Percentiles rank a stretch among this genome's conserved stretches.
Conservation (phyloP, 495 filamentous ascomycete species). For the Lophiotrema nucula region DNA sequence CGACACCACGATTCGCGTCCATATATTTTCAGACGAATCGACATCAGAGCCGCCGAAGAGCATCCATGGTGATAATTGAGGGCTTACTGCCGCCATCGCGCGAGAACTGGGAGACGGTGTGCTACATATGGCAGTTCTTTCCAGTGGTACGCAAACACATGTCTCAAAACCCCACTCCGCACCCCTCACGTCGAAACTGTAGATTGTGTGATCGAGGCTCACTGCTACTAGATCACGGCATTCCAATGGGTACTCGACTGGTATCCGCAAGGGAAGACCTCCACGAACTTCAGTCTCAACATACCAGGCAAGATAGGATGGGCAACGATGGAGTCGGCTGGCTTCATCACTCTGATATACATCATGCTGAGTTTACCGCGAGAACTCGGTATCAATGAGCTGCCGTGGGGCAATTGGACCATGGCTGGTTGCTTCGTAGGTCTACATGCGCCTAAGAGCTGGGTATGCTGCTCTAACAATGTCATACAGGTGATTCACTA, state of each 20-base stretch:
- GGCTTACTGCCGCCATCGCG: slow-evolving; percentile 50
- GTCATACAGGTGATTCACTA: slow-evolving; percentile 75
- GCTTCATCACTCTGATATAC: slow-evolving; percentile 74
- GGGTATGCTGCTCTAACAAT: no score
- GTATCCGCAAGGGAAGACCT: slow-evolving; percentile 75
- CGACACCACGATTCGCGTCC: no score
- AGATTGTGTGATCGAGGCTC: background rate
- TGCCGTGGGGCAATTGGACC: slow-evolving; percentile 69
- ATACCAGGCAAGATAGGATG: slow-evolving; percentile 85
- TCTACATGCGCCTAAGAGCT: no score
- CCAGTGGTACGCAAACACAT: slow-evolving; percentile 44
- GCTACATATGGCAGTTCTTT: slow-evolving; percentile 48
- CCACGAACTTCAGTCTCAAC: slow-evolving; percentile 68
- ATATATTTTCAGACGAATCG: no score
- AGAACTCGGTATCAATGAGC: slow-evolving; percentile 47
- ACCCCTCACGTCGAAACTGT: background rate
- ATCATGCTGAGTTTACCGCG: slow-evolving; percentile 65
- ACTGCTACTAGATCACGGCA: slow-evolving; percentile 38
- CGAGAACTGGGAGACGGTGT: slow-evolving; percentile 50
- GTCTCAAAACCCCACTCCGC: no score
- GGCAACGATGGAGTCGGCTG: slow-evolving; percentile 81
- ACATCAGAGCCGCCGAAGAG: no score
- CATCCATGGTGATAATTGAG: slow-evolving; percentile 42
- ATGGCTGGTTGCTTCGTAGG: slow-evolving; percentile 63
- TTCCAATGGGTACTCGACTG: slow-evolving; percentile 45